Base-by-base conservation (phyloP, 768 basidiomycete genomes). In the Suillus clintonianus region DNA sequence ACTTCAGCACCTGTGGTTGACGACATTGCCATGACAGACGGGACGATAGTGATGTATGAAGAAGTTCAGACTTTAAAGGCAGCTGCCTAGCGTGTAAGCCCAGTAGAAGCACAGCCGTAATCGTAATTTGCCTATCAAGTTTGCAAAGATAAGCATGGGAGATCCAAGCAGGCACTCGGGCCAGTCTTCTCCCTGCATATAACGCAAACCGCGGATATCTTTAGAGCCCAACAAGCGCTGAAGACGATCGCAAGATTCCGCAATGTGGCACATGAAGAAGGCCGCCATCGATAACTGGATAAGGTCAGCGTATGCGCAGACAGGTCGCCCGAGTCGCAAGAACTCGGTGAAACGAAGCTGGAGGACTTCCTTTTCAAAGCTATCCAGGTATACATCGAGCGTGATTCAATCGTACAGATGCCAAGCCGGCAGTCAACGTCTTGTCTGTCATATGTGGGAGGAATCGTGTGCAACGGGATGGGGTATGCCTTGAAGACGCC, bases 121-220 rank as follows among this genome's bases (percentile, higher is more conserved):
- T 32, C 37, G 30, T 19, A 39, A 57, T 32, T 51, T 61, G 37
- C 24, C 32, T 42, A 56, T 57, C 53, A 19, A 36, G 9, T 53
- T 4, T 24, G 14, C 22, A 50, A 6, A 65, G 63, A 66, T 64
- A 66, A 64, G 65, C 63, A 65, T 66, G 64, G 61, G 65, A 65
- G 64, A 51, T 58, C 45, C 37, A 48, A 55, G 22, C 30, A 51
- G 50, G 56, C 8, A 57, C 56, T 15, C 27, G 56, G 56, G 17
- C 13, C 6, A 41, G 24, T 27, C 24, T 57, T 57, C 37, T 57
- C 24, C 37, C 24, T 39, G 4, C 27, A 41, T 13, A 34, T 15
- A 41, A 57, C 11, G 3, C 24, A 57, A 6, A 19, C 39, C 55
- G 27, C 22, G 62, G 39, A 65, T 65, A 66, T 66, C 60, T 64